Percentiles rank a stretch among this genome's conserved stretches.
Evolutionary conservation across 768 basidiomycete species (phyloP).

Genomic region (Plicaturopsis crispa): DNA sequence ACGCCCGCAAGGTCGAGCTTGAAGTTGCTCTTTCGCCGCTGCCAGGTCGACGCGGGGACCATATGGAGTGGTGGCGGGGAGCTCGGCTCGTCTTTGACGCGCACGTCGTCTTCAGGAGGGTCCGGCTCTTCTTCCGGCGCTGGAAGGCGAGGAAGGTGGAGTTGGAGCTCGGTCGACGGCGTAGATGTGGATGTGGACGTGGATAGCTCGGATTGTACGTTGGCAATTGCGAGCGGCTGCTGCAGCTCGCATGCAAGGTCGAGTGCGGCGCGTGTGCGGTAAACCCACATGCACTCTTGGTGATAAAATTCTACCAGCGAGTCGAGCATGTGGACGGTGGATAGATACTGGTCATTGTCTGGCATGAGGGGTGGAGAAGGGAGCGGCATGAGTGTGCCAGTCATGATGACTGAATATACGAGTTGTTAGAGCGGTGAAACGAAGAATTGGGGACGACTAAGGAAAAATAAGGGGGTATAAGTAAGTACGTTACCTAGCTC

Average conservation of each 20-base stretch:
- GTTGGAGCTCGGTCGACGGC: constrained; percentile 10
- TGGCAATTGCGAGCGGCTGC: constrained; percentile 4
- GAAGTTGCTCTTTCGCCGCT: constrained; percentile 52
- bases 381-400: too few species aligned
- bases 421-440: too few species aligned
- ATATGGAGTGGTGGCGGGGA: constrained; percentile 14
- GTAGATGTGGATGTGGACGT: constrained; percentile 11
- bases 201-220: constrained; percentile 13
- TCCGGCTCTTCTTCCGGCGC: constrained; percentile 9
- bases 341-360: too few species aligned
- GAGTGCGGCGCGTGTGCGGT: constrained; percentile 54
- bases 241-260: constrained; percentile 32
- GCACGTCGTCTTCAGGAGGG: constrained; percentile 1
- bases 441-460: too few species aligned
- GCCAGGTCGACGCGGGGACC: constrained; percentile 35
- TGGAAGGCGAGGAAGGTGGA: constrained; percentile 8
- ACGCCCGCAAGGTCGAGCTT: constrained; percentile 43
- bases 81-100: constrained; percentile 23
- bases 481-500: too few species aligned
- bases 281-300: constrained; percentile 66
- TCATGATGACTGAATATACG: too few species aligned
- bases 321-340: constrained; percentile 54
- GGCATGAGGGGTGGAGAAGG: constrained; percentile 15
- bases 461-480: too few species aligned
- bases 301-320: constrained; percentile 62